A percentile compares a stretch with the other conserved stretches of the same genome.
These are phyloP conservation scores for Meyerozyma elateridarum DNA, from an alignment of 1,139 yeast genomes.

Conservation along the genomic window DNA sequence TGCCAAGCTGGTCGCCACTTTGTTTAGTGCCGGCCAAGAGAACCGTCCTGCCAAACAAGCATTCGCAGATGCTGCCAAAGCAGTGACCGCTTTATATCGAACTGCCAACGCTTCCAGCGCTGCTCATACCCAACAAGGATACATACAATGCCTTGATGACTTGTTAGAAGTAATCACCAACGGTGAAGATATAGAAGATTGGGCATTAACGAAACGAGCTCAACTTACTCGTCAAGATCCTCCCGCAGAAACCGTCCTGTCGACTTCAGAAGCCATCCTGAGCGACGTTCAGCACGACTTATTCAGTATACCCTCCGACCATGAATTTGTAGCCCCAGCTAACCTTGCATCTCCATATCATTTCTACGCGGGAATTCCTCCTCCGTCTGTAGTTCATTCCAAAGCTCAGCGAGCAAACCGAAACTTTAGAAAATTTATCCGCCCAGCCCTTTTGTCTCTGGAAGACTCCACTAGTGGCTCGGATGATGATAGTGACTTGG, in stretches of 20 bases:
- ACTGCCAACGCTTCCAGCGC: conserved; percentile 43
- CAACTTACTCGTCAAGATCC: too few species aligned
- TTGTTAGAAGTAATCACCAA: conserved; percentile 41
- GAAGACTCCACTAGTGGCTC: conserved; percentile 12
- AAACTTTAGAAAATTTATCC: too few species aligned
- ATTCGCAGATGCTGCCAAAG: conserved; percentile 60
- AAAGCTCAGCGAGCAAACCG: conserved; percentile 6
- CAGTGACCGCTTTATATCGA: conserved; percentile 59
- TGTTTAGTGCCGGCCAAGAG: conserved; percentile 28
- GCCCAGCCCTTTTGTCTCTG: conserved; percentile 6
- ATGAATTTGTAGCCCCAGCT: conserved; percentile 1
- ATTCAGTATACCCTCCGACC: too few species aligned
- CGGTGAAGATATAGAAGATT: conserved; percentile 47
- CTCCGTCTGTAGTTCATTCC: background rate
- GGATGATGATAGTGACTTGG: conserved; percentile 12
- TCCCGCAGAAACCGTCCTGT: too few species aligned
- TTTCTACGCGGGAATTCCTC: conserved; percentile 1
- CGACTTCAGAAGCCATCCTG: too few species aligned
- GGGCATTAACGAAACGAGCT: conserved; percentile 47
- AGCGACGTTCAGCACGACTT: too few species aligned
- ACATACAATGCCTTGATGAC: conserved; percentile 54
- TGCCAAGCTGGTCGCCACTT: conserved; percentile 40
- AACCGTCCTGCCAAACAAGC: conserved; percentile 23
- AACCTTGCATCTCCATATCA: conserved; percentile 2
- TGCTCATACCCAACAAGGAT: conserved; percentile 47